Evolutionary conservation across 169 alveolate genomes (phyloP).

Genomic region (Sarcocystis neurona): DNA sequence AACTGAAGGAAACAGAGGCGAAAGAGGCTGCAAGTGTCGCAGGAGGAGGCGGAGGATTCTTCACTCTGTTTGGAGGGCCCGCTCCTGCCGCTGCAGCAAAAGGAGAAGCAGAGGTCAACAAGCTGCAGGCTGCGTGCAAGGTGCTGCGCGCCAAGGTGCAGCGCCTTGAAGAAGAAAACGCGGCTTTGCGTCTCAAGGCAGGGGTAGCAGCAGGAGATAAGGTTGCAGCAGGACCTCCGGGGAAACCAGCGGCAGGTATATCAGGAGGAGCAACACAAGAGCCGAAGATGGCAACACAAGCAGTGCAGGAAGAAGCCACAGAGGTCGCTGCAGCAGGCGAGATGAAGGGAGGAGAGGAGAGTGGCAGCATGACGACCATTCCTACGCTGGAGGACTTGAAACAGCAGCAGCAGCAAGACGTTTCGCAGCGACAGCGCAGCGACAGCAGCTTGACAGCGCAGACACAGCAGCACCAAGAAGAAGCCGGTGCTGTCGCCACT

Average conservation of each 20-base stretch:
- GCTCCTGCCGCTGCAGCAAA: not conserved
- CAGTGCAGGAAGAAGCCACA: too few species aligned
- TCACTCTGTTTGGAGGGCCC: not conserved
- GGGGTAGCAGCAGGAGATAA: not conserved
- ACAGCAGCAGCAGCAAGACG: too few species aligned
- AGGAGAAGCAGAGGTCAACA: not conserved
- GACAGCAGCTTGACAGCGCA: too few species aligned
- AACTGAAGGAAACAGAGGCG: not conserved
- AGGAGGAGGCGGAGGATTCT: not conserved
- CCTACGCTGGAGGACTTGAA: conserved; percentile 24
- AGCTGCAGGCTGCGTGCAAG: not conserved
- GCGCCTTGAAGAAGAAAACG: not conserved
- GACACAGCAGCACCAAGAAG: too few species aligned
- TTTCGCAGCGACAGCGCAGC: too few species aligned
- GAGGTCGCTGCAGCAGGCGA: too few species aligned
- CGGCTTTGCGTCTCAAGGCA: not conserved
- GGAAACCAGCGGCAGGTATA: not conserved
- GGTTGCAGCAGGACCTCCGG: not conserved
- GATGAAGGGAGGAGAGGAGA: too few species aligned
- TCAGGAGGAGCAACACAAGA: too few species aligned
- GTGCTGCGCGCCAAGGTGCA: conserved; percentile 9
- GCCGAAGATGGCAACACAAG: not conserved
- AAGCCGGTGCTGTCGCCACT: too few species aligned
- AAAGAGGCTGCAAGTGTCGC: not conserved
- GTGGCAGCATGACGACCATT: conserved; percentile 31